Base-by-base conservation (phyloP, 108 stramenopile species). In the Skeletonema grethae region DNA sequence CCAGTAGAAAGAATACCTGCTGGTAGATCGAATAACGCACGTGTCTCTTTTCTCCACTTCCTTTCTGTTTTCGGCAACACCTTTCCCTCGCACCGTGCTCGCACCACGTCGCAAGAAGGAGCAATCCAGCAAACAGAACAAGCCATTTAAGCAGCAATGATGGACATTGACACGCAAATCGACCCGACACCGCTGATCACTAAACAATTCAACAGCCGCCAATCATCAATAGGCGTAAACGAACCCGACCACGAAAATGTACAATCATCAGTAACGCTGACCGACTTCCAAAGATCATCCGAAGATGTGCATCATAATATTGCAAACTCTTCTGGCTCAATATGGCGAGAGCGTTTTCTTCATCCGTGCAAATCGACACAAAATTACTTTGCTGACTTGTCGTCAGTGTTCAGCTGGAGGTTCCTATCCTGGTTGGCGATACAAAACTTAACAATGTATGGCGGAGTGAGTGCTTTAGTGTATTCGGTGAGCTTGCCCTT, bases 391-490 rank as follows among this genome's bases (percentile, higher is more conserved):
- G 11, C 10, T 3, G 59, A 45, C 11, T 65, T 82, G 13, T 82
- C 80, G 0, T 20, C 38, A 6, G 30, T 22, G 39, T 82, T 82
- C 46, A 60, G 75, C 0, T 57, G 60, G 60, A 53, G 61, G n/a
- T 82, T 82, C 43, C 71, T 82, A 0, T 77, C 76, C 10, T 77
- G 75, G 71, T 22, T 82, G 16, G 80, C 76, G 8, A 48, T 82
- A 11, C 34, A 63, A 11, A 63, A 82, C 18, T 82, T 65, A 24
- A 59, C 31, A 16, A 46, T 82, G 30, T 35, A 15, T 36, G 80
- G 80, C 29, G 80, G 80, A 0, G 59, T 57, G 5, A 67, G 46
- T 29, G 41, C 76, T 5, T 22, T 82, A 6, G 58, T 82, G 16
- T 72, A 72, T 75, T 34, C 80, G 16, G 28, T 82, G 34, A 60